A percentile compares a stretch with the other conserved stretches of the same genome.
Evolutionary conservation across 2,329 filamentous ascomycete species (phyloP).

Genomic region (Pseudogymnoascus sp.): DNA sequence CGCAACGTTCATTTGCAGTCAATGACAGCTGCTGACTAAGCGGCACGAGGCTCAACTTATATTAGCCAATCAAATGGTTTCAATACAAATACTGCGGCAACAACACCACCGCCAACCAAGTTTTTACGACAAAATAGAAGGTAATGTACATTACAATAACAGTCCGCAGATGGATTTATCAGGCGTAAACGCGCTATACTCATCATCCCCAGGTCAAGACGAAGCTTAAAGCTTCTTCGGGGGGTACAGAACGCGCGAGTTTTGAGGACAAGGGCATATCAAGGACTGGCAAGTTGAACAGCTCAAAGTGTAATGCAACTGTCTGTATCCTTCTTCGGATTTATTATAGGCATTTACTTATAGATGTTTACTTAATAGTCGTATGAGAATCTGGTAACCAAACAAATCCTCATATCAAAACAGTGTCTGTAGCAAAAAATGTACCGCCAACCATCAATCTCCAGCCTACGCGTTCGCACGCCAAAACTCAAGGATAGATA

Average conservation of each 20-base stretch:
- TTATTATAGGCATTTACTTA: not conserved
- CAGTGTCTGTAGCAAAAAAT: not conserved
- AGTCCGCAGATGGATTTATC: not conserved
- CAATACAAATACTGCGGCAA: not conserved
- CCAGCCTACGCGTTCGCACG: conserved; percentile 29
- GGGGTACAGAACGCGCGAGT: not conserved
- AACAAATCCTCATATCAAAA: conserved; percentile 1
- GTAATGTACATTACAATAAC: not conserved
- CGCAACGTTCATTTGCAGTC: conserved; percentile 2
- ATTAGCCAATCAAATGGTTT: not conserved
- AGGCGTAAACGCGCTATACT: not conserved
- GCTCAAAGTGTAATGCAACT: not conserved
- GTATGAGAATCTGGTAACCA: not conserved
- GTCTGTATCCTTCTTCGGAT: not conserved
- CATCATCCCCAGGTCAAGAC: not conserved
- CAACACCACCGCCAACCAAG: not conserved
- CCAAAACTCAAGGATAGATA: conserved; percentile 50
- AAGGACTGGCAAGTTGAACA: not conserved
- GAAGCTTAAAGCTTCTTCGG: not conserved
- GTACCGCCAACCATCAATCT: conserved; percentile 9
- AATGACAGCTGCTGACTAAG: conserved; percentile 4
- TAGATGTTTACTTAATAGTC: not conserved
- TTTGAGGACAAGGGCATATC: not conserved
- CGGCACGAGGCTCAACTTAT: not conserved
- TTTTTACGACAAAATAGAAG: not conserved